A percentile compares a stretch with the other conserved stretches of the same genome.
phyloP scores from a whole-genome alignment of 768 basidiomycete species.

The Pleurotus tuber-regium region DNA sequence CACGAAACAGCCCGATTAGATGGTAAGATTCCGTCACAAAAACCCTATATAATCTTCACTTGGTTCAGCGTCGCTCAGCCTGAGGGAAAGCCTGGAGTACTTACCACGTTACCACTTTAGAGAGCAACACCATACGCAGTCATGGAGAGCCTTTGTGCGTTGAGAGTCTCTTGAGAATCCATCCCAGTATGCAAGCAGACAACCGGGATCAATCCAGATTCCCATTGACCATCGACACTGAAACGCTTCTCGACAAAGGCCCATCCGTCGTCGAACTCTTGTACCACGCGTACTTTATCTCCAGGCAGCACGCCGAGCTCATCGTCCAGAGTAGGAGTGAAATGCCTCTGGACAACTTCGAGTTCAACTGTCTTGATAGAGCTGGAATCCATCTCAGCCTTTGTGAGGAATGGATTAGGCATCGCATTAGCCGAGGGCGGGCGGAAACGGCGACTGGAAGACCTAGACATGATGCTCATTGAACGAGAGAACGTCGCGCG shows the following conservation, averaged over 20 bases:
- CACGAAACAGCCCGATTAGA: too few species aligned
- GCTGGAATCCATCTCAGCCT: neutral
- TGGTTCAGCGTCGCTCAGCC: too few species aligned
- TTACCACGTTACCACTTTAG: too few species aligned
- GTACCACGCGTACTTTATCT: conserved; percentile 51
- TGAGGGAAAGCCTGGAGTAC: too few species aligned
- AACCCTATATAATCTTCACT: too few species aligned
- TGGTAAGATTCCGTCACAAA: too few species aligned
- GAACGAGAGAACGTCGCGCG: conserved; percentile 4
- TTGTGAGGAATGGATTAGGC: conserved; percentile 7
- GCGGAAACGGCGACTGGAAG: conserved; percentile 8
- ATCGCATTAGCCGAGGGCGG: conserved; percentile 3
- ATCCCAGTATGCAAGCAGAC: conserved; percentile 46
- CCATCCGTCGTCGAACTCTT: conserved; percentile 72
- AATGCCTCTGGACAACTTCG: conserved; percentile 55
- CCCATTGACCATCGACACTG: conserved; percentile 21
- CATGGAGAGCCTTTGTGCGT: neutral
- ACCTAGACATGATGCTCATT: conserved; percentile 9
- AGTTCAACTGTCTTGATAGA: conserved; percentile 22
- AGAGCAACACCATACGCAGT: conserved; percentile 1
- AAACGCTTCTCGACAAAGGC: conserved; percentile 50
- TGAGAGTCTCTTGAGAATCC: conserved; percentile 7
- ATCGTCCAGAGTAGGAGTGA: conserved; percentile 52
- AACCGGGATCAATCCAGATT: conserved; percentile 62
- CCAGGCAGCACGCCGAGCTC: conserved; percentile 53